phyloP scores from a whole-genome alignment of 768 basidiomycete genomes.

The Tylopilus subfusipes region DNA sequence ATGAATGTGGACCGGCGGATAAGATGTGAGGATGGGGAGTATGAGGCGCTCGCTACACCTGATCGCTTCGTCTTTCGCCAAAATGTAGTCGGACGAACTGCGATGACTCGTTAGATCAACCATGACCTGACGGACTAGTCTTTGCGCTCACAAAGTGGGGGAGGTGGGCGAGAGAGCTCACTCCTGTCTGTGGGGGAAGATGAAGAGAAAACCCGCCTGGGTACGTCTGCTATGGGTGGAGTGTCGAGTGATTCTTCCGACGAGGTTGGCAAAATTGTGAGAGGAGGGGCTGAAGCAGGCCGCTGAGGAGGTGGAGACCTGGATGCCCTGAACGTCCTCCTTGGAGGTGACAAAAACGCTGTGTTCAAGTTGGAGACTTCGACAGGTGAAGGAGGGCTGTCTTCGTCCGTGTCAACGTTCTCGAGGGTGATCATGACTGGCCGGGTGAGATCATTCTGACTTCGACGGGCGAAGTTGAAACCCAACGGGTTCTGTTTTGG shows the following conservation, averaged over 20 bases:
- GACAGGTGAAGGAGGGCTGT: slow-evolving; percentile 23
- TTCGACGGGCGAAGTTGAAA: slow-evolving; percentile 32
- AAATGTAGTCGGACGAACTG: slow-evolving; percentile 80
- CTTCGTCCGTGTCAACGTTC: slow-evolving; percentile 23
- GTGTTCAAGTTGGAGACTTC: slow-evolving; percentile 19
- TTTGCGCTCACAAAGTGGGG: slow-evolving; percentile 55
- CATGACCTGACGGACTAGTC: neutral
- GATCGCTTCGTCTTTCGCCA: slow-evolving; percentile 73
- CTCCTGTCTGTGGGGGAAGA: slow-evolving; percentile 19
- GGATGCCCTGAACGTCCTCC: slow-evolving; percentile 26
- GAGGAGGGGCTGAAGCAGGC: slow-evolving; percentile 26
- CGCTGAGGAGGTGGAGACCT: slow-evolving; percentile 9
- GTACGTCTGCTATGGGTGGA: slow-evolving; percentile 3
- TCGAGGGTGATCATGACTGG: slow-evolving; percentile 35
- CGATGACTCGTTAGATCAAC: neutral
- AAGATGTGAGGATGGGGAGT: slow-evolving; percentile 70
- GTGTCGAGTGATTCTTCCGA: neutral
- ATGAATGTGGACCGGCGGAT: slow-evolving; percentile 77
- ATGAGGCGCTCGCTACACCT: slow-evolving; percentile 65
- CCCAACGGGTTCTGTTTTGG: slow-evolving; percentile 19
- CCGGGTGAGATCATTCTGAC: slow-evolving; percentile 24
- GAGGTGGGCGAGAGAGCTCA: slow-evolving; percentile 56
- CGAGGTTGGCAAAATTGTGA: neutral
- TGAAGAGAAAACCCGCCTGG: slow-evolving; percentile 17
- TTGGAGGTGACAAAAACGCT: slow-evolving; percentile 25